Percentiles rank a stretch among this genome's conserved stretches.
Evolutionary conservation across 116 monocot genomes (phyloP).

Genomic region (Dioscorea cayenensis): DNA sequence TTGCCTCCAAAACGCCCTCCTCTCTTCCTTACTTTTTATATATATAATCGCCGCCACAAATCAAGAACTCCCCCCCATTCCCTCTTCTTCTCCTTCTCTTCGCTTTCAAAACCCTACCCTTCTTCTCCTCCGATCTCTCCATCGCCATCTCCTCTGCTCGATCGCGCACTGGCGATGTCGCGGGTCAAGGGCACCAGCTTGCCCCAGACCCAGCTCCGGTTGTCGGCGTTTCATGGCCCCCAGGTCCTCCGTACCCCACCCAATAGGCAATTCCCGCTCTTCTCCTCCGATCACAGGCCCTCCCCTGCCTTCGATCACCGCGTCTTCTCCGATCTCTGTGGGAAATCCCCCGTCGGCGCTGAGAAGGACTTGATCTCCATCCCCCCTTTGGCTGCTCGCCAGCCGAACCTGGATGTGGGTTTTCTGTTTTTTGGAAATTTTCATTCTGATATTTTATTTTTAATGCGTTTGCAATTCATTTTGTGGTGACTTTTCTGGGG

Average conservation of each 20-base stretch:
- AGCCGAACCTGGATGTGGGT: conserved; percentile 5
- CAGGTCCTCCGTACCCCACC: conserved; percentile 4
- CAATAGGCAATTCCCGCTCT: conserved; percentile 1
- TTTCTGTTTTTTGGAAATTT: background rate
- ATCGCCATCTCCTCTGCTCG: background rate
- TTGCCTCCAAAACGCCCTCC: background rate
- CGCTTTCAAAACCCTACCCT: conserved; percentile 3
- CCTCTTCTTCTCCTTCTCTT: background rate
- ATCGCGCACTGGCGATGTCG: background rate
- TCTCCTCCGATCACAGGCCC: background rate
- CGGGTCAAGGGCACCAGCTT: conserved; percentile 2
- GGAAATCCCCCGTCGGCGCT: background rate
- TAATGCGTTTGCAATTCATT: background rate
- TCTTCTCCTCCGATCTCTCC: background rate
- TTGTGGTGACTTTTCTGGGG: background rate
- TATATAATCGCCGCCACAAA: conserved; percentile 1
- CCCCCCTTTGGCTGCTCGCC: background rate
- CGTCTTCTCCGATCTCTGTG: conserved; percentile 1
- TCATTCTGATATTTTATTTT: background rate
- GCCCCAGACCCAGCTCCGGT: background rate
- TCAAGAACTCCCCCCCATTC: background rate
- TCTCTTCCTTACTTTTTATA: background rate
- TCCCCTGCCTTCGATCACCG: conserved; percentile 1
- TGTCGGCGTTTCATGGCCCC: background rate
- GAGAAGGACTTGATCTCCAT: background rate